A percentile compares a stretch with the other conserved stretches of the same genome.
phyloP scores from a whole-genome alignment of 176 grass and related monocot species.

The Tillandsia fasciculata region DNA sequence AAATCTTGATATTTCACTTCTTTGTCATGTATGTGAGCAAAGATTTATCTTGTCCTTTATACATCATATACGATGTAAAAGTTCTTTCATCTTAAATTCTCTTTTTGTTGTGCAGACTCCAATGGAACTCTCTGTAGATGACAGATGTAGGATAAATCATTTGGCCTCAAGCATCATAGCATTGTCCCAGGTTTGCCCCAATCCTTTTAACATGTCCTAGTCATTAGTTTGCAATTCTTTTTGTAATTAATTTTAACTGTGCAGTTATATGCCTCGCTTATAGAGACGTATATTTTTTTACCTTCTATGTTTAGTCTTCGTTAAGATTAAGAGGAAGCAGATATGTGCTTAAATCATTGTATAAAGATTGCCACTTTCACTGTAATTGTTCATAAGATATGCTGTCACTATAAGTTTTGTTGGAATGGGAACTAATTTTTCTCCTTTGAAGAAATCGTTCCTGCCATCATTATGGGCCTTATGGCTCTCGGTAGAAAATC shows the following conservation, averaged over 20 bases:
- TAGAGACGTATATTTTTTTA: background rate
- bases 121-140: constrained; percentile 42
- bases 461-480: too few species aligned
- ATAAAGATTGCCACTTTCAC: background rate
- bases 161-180: constrained; percentile 63
- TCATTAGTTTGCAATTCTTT: background rate
- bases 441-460: too few species aligned
- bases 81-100: background rate
- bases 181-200: constrained; percentile 43
- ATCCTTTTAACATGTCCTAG: background rate
- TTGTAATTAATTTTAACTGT: too few species aligned
- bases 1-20: too few species aligned
- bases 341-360: background rate
- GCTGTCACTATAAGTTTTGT: too few species aligned
- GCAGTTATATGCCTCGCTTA: too few species aligned
- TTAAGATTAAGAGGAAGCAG: background rate
- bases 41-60: background rate
- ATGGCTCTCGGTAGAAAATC: too few species aligned
- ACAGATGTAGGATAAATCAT: constrained; percentile 82
- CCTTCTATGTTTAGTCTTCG: background rate
- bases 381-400: too few species aligned
- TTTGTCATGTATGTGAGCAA: background rate
- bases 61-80: background rate
- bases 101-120: constrained; percentile 54
- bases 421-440: background rate